Conservation (phyloP, 2,329 filamentous ascomycete species). For the Neonectria hederae region DNA sequence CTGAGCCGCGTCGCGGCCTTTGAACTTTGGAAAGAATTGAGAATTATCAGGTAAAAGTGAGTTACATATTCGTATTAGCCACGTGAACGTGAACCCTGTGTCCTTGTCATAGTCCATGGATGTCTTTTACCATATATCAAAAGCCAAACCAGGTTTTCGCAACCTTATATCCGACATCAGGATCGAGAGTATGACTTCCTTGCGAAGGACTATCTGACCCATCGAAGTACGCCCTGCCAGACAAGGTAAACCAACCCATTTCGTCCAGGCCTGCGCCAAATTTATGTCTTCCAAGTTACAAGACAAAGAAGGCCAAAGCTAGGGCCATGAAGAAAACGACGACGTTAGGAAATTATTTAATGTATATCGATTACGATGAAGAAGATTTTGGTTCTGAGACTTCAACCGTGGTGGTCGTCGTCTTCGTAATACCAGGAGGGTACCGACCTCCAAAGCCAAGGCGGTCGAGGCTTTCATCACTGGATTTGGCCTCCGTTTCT, state of each 20-base stretch:
- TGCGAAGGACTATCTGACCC: neutral
- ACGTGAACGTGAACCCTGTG: neutral
- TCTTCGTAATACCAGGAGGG: constrained; percentile 41
- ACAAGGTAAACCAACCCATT: neutral
- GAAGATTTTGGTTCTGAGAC: constrained; percentile 22
- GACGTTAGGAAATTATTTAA: neutral
- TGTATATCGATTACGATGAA: neutral
- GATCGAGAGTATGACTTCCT: neutral
- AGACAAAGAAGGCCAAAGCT: neutral
- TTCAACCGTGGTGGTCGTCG: constrained; percentile 41
- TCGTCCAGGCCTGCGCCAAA: neutral
- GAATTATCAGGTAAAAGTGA: neutral
- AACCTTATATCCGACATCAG: neutral
- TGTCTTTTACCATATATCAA: neutral
- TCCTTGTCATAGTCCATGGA: neutral
- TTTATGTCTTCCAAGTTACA: neutral
- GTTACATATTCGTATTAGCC: neutral
- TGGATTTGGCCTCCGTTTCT: constrained; percentile 34
- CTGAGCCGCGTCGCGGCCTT: too few relatives aligned
- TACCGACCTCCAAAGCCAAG: constrained; percentile 11
- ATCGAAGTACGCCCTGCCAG: too few relatives aligned
- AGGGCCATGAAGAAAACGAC: neutral
- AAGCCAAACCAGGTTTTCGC: neutral
- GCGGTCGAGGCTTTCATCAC: constrained; percentile 38
- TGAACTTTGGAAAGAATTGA: neutral